Base-by-base conservation (phyloP, 2,329 filamentous ascomycete species). In the Dendryphion nanum region DNA sequence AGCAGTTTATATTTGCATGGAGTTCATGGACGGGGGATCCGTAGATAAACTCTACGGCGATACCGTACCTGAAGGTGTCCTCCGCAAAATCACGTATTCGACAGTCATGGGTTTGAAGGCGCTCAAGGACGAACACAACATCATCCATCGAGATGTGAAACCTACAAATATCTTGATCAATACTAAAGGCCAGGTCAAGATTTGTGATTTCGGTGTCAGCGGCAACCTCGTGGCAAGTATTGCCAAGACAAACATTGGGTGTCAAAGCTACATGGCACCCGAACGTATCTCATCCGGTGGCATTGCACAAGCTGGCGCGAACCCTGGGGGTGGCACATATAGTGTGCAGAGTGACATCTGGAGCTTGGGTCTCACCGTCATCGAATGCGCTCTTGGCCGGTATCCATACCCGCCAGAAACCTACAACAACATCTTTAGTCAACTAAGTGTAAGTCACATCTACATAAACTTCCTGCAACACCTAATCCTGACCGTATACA, bases 231-330 rank as follows among this genome's bases (percentile, higher is more conserved):
- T 98, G 16, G 91, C 93, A 17, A 95, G 89, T 71, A 97, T 97
- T 56, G 93, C 93, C 35, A 95, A 94, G 70, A 98, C 93, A 18
- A 98, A 98, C 63, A 98, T 98, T 57, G 93, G 93, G 26, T 98
- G 93, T 59, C 93, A 98, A 69, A 96, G 90, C 61, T 98, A 98
- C 70, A 98, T 98, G 93, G 93, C 93, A 0, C 93, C 93, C 0
- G 93, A 98, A 67, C 77, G 93, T 49, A 98, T 98, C 56, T 89
- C 89, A 6, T 89, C 88, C 33, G 89, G 90, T 40, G 85, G 85
- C 16, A 81, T 89, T 57, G 81, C 86, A 41, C 79, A 85, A 45
- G 76, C 81, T 4, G 84, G 84, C 18, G 75, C 82, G 14, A 79
- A 82, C 41, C 78, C 78, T 39, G 75, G 79, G 5, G 85, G 84